Evolutionary conservation across 2,329 filamentous ascomycete genomes (phyloP), one percentile per base, ranked within the genome.

Genomic region (Talaromyces pinophilus): DNA sequence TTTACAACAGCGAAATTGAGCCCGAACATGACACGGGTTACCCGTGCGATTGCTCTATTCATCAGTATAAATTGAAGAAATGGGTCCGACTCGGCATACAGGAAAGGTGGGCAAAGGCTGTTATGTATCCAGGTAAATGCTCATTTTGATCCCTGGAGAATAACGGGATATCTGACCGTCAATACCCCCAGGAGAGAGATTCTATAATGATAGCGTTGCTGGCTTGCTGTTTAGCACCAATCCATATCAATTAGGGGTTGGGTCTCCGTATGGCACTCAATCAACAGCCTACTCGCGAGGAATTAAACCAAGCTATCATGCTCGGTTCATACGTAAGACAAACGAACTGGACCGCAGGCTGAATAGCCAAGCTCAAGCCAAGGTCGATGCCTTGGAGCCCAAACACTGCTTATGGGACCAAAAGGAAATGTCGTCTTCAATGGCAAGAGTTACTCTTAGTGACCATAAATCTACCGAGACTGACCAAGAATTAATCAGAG

Each of bases 1-100:
- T 83, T 50, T 83, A 79, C 72, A 83, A 83, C 68, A 74, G 72
- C 59, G 81, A 83, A 60, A 79, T 83, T 50, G 81, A 83, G 68
- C 82, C 82, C 10, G 81, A 83, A 63, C 81, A 83, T 67, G 80
- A 82, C 8, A 71, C 72, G 11, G 78, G 80, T 5, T 76, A 74
- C 65, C 73, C 71, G 33, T 83, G 82, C 68, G 64, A 64, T 46
- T 83, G 82, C 66, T 65, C 72, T 1, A 78, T 83, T 54, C 80
- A 82, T 66, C 67, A 73, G 28, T 83, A 82, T 67, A 69, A 76
- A 61, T 67, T 67, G 17, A 71, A 68, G 55, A 82, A 82, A 68
- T 71, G 71, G 63, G 67, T 64, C n/a, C 77, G 81, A 6, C 74
- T 79, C 28, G 59, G 59, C 4, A 74, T 82, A 2, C 79, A 81